A percentile compares a stretch with the other conserved stretches of the same genome.
Evolutionary conservation across 257 asterid genomes (phyloP).

Genomic region (Penstemon barbatus): DNA sequence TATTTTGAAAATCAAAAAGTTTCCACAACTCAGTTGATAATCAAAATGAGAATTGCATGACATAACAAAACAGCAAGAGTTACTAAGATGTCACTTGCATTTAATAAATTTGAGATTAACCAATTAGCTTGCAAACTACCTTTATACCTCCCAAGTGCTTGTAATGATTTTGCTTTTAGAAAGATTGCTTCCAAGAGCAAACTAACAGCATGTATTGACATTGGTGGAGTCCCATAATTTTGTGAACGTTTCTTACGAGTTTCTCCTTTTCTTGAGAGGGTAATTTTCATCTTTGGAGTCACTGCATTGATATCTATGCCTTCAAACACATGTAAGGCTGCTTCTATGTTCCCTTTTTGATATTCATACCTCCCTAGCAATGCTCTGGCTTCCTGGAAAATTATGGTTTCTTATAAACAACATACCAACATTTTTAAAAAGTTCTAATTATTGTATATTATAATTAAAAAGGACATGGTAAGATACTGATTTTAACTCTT

Average conservation of each 20-base stretch:
- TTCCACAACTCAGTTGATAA: conserved; percentile 6
- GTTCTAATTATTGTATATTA: neutral
- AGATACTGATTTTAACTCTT: neutral
- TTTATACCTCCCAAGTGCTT: conserved; percentile 81
- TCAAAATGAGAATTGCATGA: conserved; percentile 3
- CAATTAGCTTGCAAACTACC: conserved; percentile 45
- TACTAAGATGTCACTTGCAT: neutral
- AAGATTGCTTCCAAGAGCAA: conserved; percentile 82
- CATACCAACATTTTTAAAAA: conserved; percentile 13
- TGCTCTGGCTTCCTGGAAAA: conserved; percentile 92
- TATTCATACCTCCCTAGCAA: conserved; percentile 86
- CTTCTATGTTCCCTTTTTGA: conserved; percentile 88
- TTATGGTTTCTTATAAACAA: conserved; percentile 1
- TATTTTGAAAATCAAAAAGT: conserved; percentile 5
- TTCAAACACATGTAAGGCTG: conserved; percentile 89
- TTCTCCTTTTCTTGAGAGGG: conserved; percentile 58
- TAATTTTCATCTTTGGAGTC: conserved; percentile 69
- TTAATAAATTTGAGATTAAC: conserved; percentile 4
- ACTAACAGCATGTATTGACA: conserved; percentile 87
- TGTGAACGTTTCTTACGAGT: conserved; percentile 55
- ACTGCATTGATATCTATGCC: conserved; percentile 82
- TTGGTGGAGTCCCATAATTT: conserved; percentile 52
- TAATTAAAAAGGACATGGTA: neutral
- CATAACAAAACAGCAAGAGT: neutral
- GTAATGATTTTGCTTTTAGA: conserved; percentile 79